phyloP scores from a whole-genome alignment of 2,329 filamentous ascomycete species.

The Penicillium sp. region DNA sequence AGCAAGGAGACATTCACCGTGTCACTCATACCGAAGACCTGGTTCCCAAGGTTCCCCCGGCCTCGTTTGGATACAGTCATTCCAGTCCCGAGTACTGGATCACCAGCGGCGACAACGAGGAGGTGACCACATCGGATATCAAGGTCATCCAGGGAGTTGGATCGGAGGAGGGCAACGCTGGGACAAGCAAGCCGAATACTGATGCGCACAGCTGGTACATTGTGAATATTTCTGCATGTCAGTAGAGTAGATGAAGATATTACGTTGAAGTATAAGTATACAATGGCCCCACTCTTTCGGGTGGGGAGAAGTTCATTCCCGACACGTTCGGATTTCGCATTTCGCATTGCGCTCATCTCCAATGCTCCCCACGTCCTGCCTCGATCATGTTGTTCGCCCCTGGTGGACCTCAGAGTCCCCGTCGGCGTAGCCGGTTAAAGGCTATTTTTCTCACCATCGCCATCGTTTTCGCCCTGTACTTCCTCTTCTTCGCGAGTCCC shows the following conservation, averaged over 20 bases:
- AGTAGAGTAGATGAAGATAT: conserved; percentile 4
- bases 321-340: background rate
- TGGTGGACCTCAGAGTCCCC: conserved; percentile 30
- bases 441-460: conserved; percentile 32
- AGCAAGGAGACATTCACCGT: conserved; percentile 33
- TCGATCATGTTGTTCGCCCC: conserved; percentile 31
- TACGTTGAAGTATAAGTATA: no score
- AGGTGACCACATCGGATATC: conserved; percentile 31
- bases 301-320: no score
- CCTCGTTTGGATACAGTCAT: conserved; percentile 31
- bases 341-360: conserved; percentile 14
- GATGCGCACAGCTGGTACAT: conserved; percentile 35
- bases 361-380: conserved; percentile 9
- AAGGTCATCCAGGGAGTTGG: conserved; percentile 30
- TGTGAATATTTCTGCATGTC: conserved; percentile 23
- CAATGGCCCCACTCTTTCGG: background rate
- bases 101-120: conserved; percentile 25
- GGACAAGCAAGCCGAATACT: conserved; percentile 21
- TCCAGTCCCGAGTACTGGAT: conserved; percentile 42
- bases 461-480: conserved; percentile 30
- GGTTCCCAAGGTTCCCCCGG: conserved; percentile 37
- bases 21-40: conserved; percentile 37
- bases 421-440: conserved; percentile 32
- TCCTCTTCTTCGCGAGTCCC: conserved; percentile 28
- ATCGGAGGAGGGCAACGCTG: conserved; percentile 33